These are phyloP conservation scores for Ambrosia hybrid DNA, from an alignment of 140 eudicot genomes.

Conservation along the genomic window DNA sequence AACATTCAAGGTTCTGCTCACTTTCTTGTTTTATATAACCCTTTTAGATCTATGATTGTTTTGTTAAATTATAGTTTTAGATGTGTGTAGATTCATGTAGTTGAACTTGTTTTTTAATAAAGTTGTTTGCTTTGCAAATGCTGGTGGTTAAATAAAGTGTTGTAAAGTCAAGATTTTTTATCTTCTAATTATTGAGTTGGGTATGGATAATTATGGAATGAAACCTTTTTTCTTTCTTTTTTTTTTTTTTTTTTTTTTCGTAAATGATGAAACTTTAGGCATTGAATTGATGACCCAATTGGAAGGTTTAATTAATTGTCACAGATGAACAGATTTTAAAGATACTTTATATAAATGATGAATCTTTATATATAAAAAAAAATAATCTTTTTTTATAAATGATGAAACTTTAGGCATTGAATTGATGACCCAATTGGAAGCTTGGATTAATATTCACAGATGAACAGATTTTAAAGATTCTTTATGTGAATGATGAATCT, in stretches of 20 bases:
- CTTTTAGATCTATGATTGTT: slow-evolving; percentile 32
- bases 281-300: not conserved
- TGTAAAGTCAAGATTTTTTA: slow-evolving; percentile 23
- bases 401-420: no score
- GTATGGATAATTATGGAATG: not conserved
- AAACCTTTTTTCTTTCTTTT: no score
- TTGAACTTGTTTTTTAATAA: not conserved
- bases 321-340: not conserved
- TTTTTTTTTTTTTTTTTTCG: no score
- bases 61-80: slow-evolving; percentile 6
- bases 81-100: not conserved
- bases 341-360: no score
- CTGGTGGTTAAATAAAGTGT: not conserved
- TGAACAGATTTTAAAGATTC: not conserved
- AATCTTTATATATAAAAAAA: no score
- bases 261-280: not conserved
- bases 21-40: slow-evolving; percentile 13
- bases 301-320: slow-evolving; percentile 5
- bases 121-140: not conserved
- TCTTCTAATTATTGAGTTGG: not conserved
- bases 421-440: no score
- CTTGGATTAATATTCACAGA: no score
- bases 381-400: no score
- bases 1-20: slow-evolving; percentile 48
- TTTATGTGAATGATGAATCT: not conserved